These are phyloP conservation scores for Pestalotiopsis sp. DNA, from an alignment of 2,329 filamentous ascomycete genomes.

Conservation along the genomic window DNA sequence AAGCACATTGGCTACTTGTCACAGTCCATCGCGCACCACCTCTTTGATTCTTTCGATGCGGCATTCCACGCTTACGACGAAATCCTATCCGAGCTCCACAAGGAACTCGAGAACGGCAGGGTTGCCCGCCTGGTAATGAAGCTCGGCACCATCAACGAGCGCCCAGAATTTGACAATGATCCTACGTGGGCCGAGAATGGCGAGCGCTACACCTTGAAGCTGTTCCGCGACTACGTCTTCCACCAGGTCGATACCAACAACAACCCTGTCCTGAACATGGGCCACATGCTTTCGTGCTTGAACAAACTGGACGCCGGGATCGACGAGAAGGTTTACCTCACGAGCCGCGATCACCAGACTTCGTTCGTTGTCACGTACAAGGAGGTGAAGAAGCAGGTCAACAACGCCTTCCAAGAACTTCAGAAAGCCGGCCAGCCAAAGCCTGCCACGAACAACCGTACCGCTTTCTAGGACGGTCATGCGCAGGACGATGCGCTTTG, in stretches of 20 bases:
- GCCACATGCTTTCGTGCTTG: constrained; percentile 82
- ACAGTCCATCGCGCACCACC: constrained; percentile 74
- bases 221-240: constrained; percentile 97
- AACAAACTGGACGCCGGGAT: constrained; percentile 92
- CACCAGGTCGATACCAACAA: constrained; percentile 90
- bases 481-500: too few relatives aligned
- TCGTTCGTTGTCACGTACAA: constrained; percentile 88
- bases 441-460: not conserved
- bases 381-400: constrained; percentile 74
- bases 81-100: constrained; percentile 69
- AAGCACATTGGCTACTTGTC: constrained; percentile 83
- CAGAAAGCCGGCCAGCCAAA: constrained; percentile 40
- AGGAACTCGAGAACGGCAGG: constrained; percentile 89
- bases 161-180: constrained; percentile 81
- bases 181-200: constrained; percentile 88
- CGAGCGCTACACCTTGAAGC: constrained; percentile 87
- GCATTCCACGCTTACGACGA: constrained; percentile 80
- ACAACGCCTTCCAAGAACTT: constrained; percentile 60
- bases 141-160: constrained; percentile 85
- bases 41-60: constrained; percentile 76
- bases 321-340: constrained; percentile 83
- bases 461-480: not conserved
- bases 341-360: constrained; percentile 88
- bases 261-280: constrained; percentile 81
- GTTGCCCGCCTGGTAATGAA: constrained; percentile 80